Percentiles rank a stretch among this genome's conserved stretches.
These are phyloP conservation scores for Chrysanthemum lavandulifolium DNA, from an alignment of 129 eudicot species.

Conservation along the genomic window DNA sequence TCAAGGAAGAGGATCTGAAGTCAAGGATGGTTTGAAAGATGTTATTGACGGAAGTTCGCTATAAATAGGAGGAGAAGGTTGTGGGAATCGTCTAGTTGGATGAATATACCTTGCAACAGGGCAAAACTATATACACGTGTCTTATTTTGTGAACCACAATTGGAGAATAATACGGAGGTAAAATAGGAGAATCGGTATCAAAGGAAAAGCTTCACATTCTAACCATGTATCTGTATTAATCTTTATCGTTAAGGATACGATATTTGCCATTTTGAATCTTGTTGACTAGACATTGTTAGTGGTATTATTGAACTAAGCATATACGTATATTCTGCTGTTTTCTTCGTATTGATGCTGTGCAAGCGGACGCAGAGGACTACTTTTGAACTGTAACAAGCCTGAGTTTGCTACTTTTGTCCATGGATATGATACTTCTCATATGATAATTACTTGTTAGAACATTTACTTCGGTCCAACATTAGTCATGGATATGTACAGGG, in stretches of 20 bases:
- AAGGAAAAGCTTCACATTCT: conserved; percentile 2
- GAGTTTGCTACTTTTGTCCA: background rate
- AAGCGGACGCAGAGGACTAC: background rate
- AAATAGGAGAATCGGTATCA: conserved; percentile 36
- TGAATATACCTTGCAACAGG: conserved; percentile 44
- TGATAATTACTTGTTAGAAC: background rate
- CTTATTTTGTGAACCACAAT: conserved; percentile 37
- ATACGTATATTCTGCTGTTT: background rate
- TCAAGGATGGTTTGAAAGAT: conserved; percentile 46
- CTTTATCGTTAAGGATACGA: background rate
- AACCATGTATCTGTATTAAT: background rate
- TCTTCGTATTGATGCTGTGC: background rate
- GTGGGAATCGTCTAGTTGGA: conserved; percentile 41
- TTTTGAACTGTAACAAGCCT: background rate
- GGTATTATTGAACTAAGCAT: background rate
- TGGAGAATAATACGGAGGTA: conserved; percentile 17
- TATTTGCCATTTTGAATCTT: background rate
- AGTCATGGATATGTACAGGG: background rate
- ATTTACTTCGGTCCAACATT: too few species aligned
- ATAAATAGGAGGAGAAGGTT: conserved; percentile 46
- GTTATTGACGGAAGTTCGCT: conserved; percentile 38
- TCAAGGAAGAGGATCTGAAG: conserved; percentile 27
- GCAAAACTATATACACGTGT: conserved; percentile 27
- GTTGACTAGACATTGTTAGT: conserved; percentile 1
- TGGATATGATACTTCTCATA: background rate